Conservation (phyloP, 2,329 filamentous ascomycete genomes). For the Pseudogymnoascus sp. region DNA sequence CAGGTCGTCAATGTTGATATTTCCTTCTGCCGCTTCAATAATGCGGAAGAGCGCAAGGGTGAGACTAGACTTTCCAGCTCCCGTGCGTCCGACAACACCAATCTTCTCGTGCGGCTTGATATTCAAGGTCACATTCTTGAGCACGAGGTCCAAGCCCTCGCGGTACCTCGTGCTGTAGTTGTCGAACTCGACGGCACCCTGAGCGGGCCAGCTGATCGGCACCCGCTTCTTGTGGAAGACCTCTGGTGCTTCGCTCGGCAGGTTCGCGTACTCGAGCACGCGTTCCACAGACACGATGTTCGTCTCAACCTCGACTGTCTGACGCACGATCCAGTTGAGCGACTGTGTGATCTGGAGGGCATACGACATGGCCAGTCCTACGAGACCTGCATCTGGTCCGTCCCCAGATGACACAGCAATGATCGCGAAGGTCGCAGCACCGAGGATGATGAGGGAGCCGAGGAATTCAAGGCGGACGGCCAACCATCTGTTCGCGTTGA, state of each 20-base stretch:
- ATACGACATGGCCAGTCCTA: slow-evolving; percentile 94
- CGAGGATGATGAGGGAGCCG: slow-evolving; percentile 86
- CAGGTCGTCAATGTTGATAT: slow-evolving; percentile 81
- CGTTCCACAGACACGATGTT: slow-evolving; percentile 98
- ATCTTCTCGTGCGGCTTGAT: slow-evolving; percentile 98
- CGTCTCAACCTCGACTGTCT: slow-evolving; percentile 99
- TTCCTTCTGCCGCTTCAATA: slow-evolving; percentile 77
- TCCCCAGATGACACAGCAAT: slow-evolving; percentile 66
- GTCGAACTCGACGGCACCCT: slow-evolving; percentile 82
- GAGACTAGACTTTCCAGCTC: slow-evolving; percentile 90
- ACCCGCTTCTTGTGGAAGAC: slow-evolving; percentile 83
- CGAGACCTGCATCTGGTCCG: slow-evolving; percentile 61
- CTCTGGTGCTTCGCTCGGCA: slow-evolving; percentile 91
- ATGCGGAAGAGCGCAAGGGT: slow-evolving; percentile 92
- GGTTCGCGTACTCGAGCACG: slow-evolving; percentile 85
- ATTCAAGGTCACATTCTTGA: slow-evolving; percentile 85
- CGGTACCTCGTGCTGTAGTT: slow-evolving; percentile 94
- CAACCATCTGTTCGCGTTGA: slow-evolving; percentile 90
- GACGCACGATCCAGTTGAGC: slow-evolving; percentile 97
- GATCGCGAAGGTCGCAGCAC: slow-evolving; percentile 75
- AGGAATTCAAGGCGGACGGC: slow-evolving; percentile 93
- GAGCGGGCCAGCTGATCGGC: slow-evolving; percentile 82
- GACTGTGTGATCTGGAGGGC: slow-evolving; percentile 94
- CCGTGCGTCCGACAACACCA: slow-evolving; percentile 91
- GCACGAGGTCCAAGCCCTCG: slow-evolving; percentile 78